phyloP scores from a whole-genome alignment of 495 filamentous ascomycete species.

The Penicillium turbatum region DNA sequence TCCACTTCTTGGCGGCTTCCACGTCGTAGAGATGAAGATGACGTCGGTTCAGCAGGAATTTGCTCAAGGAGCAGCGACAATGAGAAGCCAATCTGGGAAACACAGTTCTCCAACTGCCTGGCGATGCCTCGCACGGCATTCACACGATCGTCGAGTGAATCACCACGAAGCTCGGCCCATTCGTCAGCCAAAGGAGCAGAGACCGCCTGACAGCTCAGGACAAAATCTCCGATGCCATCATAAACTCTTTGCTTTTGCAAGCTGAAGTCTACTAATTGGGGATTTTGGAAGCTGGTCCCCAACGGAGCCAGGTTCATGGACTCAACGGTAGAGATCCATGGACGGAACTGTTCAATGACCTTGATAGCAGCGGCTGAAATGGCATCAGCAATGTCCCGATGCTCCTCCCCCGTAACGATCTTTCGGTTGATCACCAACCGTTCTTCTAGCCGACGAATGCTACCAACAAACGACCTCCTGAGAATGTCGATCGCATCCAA shows the following conservation, averaged over 20 bases:
- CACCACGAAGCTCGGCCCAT: slow-evolving; percentile 87
- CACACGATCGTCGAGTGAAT: slow-evolving; percentile 84
- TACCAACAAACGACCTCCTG: slow-evolving; percentile 71
- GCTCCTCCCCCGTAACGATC: slow-evolving; percentile 64
- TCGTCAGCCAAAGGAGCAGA: slow-evolving; percentile 89
- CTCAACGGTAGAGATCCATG: slow-evolving; percentile 82
- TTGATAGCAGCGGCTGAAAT: slow-evolving; percentile 69
- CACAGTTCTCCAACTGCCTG: slow-evolving; percentile 76
- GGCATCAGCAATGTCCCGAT: slow-evolving; percentile 68
- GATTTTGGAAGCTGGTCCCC: slow-evolving; percentile 71
- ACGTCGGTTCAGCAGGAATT: slow-evolving; percentile 46
- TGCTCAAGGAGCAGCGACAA: slow-evolving; percentile 82
- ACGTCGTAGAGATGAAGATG: slow-evolving; percentile 21
- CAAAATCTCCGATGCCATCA: slow-evolving; percentile 84
- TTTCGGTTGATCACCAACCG: slow-evolving; percentile 71
- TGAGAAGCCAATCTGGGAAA: slow-evolving; percentile 82
- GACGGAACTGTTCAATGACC: slow-evolving; percentile 79
- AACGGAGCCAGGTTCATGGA: slow-evolving; percentile 78
- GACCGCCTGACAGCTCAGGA: slow-evolving; percentile 80
- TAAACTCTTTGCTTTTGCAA: slow-evolving; percentile 88
- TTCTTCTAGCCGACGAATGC: slow-evolving; percentile 81
- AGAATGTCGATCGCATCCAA: slow-evolving; percentile 82
- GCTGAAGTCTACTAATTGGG: slow-evolving; percentile 81
- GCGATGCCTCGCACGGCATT: slow-evolving; percentile 70
- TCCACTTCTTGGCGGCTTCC: slow-evolving; percentile 39